A percentile compares a stretch with the other conserved stretches of the same genome.
These are phyloP conservation scores for Nidularia sp. DNA, from an alignment of 768 basidiomycete genomes.

Conservation along the genomic window DNA sequence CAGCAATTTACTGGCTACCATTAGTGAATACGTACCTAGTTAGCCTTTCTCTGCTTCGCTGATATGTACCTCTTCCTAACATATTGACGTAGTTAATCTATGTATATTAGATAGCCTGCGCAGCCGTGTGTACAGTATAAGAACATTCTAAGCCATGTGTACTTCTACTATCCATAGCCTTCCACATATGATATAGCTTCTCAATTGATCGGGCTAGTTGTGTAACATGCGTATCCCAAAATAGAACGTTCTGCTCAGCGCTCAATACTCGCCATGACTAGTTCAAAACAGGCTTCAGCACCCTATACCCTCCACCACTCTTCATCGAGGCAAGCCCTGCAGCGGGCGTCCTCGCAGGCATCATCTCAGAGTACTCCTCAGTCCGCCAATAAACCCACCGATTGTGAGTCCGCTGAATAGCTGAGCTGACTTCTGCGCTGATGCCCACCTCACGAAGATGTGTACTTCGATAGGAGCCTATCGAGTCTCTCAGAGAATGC, in stretches of 20 bases:
- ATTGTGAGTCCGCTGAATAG: constrained; percentile 21
- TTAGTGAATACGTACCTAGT: not conserved
- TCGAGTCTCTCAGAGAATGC: constrained; percentile 77
- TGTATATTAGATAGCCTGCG: no score
- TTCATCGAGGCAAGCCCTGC: constrained; percentile 9
- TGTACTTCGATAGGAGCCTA: constrained; percentile 86
- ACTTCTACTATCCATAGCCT: no score
- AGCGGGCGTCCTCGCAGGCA: constrained; percentile 3
- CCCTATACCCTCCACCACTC: constrained; percentile 1
- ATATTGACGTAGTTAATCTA: no score
- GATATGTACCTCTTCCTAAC: no score
- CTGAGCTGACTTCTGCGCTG: not conserved
- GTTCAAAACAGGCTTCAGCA: not conserved
- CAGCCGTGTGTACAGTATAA: no score
- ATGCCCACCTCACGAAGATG: constrained; percentile 47
- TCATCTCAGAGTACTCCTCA: constrained; percentile 5
- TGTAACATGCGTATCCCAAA: not conserved
- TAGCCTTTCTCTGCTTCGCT: not conserved
- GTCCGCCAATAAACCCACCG: constrained; percentile 18
- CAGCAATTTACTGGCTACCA: constrained; percentile 11
- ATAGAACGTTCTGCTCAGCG: not conserved
- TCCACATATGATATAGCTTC: no score
- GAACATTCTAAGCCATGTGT: no score
- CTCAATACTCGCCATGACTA: not conserved
- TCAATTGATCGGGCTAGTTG: no score